Percentiles rank a stretch among this genome's conserved stretches.
phyloP scores from a whole-genome alignment of 768 basidiomycete species.

The Neoboletus magnificus region DNA sequence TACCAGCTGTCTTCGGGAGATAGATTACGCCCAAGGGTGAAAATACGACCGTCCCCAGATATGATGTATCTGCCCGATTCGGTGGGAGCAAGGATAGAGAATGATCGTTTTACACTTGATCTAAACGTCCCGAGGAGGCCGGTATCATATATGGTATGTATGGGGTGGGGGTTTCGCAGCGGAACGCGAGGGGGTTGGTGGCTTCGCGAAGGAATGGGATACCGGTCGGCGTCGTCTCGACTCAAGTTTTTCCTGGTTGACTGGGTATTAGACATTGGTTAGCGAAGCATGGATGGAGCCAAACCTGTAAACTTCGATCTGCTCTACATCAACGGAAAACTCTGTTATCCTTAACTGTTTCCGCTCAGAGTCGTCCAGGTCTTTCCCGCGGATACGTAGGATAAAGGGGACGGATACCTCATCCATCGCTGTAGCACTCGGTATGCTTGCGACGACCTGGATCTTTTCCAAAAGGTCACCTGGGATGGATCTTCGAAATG shows the following conservation, averaged over 20 bases:
- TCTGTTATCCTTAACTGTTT: slow-evolving; percentile 53
- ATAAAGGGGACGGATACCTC: slow-evolving; percentile 50
- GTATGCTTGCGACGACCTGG: slow-evolving; percentile 61
- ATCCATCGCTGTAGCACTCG: slow-evolving; percentile 48
- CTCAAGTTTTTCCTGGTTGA: slow-evolving; percentile 41
- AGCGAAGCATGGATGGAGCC: slow-evolving; percentile 16
- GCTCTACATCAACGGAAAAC: slow-evolving; percentile 56
- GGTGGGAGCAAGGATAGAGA: slow-evolving; percentile 47
- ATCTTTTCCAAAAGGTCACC: slow-evolving; percentile 56
- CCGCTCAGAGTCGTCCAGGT: slow-evolving; percentile 46
- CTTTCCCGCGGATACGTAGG: slow-evolving; percentile 58
- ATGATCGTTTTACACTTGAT: slow-evolving; percentile 33
- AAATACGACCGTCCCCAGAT: slow-evolving; percentile 48
- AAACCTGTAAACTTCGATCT: slow-evolving; percentile 67
- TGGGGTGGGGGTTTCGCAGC: slow-evolving; percentile 52
- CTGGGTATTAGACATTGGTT: slow-evolving; percentile 5
- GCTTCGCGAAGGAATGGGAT: slow-evolving; percentile 52
- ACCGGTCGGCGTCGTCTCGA: slow-evolving; percentile 40
- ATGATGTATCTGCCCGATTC: slow-evolving; percentile 49
- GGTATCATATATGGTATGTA: slow-evolving; percentile 44
- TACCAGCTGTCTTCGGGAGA: slow-evolving; percentile 25
- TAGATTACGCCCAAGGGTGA: slow-evolving; percentile 30
- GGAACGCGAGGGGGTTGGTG: slow-evolving; percentile 64
- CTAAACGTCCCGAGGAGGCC: slow-evolving; percentile 34
- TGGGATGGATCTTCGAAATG: slow-evolving; percentile 40